phyloP scores from a whole-genome alignment of 2,329 filamentous ascomycete genomes.

The Apiospora pterosperma region DNA sequence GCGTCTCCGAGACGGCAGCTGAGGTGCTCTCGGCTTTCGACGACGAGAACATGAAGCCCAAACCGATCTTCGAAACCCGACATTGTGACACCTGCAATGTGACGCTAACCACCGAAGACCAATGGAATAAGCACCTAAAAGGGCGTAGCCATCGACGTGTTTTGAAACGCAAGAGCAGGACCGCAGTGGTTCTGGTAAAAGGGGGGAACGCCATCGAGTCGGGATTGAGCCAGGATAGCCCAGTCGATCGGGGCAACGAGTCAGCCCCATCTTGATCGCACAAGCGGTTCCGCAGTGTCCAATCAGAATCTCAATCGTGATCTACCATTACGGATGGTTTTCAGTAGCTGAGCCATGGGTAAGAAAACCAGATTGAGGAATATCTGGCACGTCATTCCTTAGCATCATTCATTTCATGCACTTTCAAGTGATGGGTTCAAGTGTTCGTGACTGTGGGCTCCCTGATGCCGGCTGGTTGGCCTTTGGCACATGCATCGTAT shows the following conservation, averaged over 20 bases:
- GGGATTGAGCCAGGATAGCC: background rate
- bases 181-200: conserved; percentile 21
- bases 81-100: conserved; percentile 73
- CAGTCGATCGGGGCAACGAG: background rate
- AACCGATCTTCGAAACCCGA: conserved; percentile 34
- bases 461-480: background rate
- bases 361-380: background rate
- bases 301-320: background rate
- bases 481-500: background rate
- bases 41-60: conserved; percentile 52
- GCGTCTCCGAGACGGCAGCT: conserved; percentile 44
- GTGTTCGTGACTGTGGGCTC: background rate
- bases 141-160: conserved; percentile 35
- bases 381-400: background rate
- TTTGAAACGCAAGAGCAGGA: conserved; percentile 22
- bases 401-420: background rate
- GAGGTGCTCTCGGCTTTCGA: conserved; percentile 57
- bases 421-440: background rate
- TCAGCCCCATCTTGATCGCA: background rate
- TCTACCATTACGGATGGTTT: background rate
- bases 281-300: background rate
- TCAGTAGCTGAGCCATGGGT: background rate
- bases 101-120: conserved; percentile 53
- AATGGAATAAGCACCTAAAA: conserved; percentile 44
- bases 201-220: background rate